A percentile compares a stretch with the other conserved stretches of the same genome.
Conservation (phyloP, 208 protist species). For the Tritrichomonas musculus region DNA sequence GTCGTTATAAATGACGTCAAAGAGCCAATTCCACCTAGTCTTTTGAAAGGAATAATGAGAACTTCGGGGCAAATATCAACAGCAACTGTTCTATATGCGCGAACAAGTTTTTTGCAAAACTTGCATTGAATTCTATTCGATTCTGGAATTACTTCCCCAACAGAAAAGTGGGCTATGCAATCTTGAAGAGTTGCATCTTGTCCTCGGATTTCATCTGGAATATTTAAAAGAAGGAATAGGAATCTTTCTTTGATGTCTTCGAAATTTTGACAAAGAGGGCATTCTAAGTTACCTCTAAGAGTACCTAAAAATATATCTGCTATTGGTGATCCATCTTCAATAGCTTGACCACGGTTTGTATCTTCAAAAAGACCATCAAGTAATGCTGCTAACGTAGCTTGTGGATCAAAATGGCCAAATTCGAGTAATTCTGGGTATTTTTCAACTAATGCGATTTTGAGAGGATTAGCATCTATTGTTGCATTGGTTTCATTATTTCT, state of each 20-base stretch:
- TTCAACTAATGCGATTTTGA: neutral
- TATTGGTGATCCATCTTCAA: neutral
- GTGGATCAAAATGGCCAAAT: neutral
- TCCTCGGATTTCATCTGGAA: neutral
- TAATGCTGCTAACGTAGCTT: neutral
- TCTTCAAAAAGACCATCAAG: neutral
- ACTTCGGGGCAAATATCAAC: neutral
- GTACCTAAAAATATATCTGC: neutral
- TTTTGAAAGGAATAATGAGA: neutral
- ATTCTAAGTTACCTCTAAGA: neutral
- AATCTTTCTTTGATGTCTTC: neutral
- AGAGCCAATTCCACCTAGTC: neutral
- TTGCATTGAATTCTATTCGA: neutral
- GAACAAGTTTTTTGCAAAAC: neutral
- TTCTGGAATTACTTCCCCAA: too few species aligned
- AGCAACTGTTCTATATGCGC: neutral
- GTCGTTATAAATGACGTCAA: neutral
- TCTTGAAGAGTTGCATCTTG: neutral
- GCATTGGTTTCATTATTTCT: neutral
- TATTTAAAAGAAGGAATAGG: neutral
- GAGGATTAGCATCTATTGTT: neutral
- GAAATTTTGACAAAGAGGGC: neutral
- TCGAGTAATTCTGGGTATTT: neutral
- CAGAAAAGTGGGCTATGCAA: neutral
- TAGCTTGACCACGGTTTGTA: neutral